These are phyloP conservation scores for Salisapilia sapeloensis DNA, from an alignment of 352 stramenopile species.

Conservation along the genomic window DNA sequence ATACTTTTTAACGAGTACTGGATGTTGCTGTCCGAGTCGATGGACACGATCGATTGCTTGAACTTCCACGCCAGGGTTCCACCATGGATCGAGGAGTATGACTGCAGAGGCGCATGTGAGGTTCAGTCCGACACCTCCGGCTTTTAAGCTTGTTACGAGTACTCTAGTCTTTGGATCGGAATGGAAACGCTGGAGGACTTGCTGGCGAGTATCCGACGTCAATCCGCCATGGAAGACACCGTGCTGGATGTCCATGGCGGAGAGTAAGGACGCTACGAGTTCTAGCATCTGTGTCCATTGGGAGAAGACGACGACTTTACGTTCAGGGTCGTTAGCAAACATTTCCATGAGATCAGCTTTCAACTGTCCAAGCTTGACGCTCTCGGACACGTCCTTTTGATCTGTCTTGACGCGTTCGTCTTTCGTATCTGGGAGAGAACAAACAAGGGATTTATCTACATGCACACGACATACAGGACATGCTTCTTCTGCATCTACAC, in stretches of 20 bases:
- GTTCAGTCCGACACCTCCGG: conserved; percentile 83
- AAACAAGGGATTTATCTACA: conserved; percentile 39
- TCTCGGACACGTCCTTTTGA: conserved; percentile 25
- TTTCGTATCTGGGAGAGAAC: conserved; percentile 4
- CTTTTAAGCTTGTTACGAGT: conserved; percentile 79
- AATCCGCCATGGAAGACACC: conserved; percentile 64
- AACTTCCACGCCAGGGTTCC: conserved; percentile 86
- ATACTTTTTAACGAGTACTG: conserved; percentile 83
- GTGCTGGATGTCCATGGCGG: conserved; percentile 23
- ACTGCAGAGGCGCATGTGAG: conserved; percentile 79
- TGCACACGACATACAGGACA: conserved; percentile 64
- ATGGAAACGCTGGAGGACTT: conserved; percentile 48
- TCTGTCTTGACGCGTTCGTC: background rate
- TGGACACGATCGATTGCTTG: conserved; percentile 90
- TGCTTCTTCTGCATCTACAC: conserved; percentile 32
- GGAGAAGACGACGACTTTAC: conserved; percentile 83
- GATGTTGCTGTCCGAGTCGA: conserved; percentile 67
- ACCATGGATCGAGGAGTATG: conserved; percentile 86
- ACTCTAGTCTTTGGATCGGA: conserved; percentile 33
- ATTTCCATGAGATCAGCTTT: conserved; percentile 42
- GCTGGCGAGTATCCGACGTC: conserved; percentile 45
- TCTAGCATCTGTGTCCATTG: conserved; percentile 84
- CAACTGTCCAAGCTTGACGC: conserved; percentile 49
- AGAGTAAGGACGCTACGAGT: conserved; percentile 45
- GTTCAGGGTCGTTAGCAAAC: conserved; percentile 9